These are phyloP conservation scores for Naematelia encephala DNA, from an alignment of 768 basidiomycete species.

Conservation along the genomic window DNA sequence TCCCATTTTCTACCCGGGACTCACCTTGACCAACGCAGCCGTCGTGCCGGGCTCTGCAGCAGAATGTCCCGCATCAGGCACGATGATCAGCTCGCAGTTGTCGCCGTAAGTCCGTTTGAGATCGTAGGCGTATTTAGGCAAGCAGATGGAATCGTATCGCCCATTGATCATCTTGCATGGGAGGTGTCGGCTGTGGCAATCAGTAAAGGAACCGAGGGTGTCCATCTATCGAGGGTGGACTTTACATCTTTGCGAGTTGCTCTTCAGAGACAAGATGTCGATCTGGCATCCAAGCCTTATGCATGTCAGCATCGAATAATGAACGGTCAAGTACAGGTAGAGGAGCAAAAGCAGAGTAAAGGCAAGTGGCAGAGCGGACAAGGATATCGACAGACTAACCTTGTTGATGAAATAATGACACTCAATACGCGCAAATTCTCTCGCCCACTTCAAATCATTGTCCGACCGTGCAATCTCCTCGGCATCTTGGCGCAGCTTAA, in stretches of 20 bases:
- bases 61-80: conserved; percentile 84
- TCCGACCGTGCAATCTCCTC: conserved; percentile 5
- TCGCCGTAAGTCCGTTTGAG: conserved; percentile 83
- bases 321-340: background rate
- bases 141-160: conserved; percentile 84
- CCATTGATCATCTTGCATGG: conserved; percentile 62
- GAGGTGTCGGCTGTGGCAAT: conserved; percentile 69
- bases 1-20: background rate
- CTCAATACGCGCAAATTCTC: conserved; percentile 48
- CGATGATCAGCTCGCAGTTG: conserved; percentile 62
- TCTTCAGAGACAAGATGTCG: conserved; percentile 80
- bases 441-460: conserved; percentile 14
- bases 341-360: no score
- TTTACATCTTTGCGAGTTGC: conserved; percentile 82
- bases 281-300: conserved; percentile 68
- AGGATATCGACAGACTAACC: conserved; percentile 56
- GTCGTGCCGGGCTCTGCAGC: conserved; percentile 69
- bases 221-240: conserved; percentile 7
- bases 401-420: conserved; percentile 87
- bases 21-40: conserved; percentile 66
- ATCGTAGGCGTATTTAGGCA: conserved; percentile 76
- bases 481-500: conserved; percentile 4
- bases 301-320: background rate
- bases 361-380: background rate
- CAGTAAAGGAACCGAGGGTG: background rate